Base-by-base conservation (phyloP, 306 rosid species). In the Astragalus glycyphyllos region DNA sequence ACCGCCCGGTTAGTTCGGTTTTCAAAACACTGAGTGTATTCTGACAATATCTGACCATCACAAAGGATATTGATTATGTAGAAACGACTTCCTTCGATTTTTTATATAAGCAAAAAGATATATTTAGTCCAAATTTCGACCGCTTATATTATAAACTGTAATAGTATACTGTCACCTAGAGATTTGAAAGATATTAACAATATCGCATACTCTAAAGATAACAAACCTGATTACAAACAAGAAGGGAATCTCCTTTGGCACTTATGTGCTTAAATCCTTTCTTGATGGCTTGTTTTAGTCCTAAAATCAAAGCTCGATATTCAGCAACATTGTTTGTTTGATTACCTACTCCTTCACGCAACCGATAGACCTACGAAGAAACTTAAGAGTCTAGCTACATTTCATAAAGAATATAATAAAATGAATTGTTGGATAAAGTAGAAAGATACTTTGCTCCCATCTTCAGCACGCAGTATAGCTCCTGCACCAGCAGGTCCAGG, bases 401-500 rank as follows among this genome's bases (percentile, higher is more conserved):
- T 49, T 54, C 6, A 32, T 47, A 54, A 77, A n/a, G 53, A 10
- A 54, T 53, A 16, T 11, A 20, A 20, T 20, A 8, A 23, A 72
- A 42, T 5, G 42, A 76, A 61, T 20, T 10, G 11, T 8, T 14
- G 45, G 12, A 37, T 14, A 14, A 11, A 72, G 32, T 37, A 34
- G 54, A 68, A 69, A 90, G 58, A 68, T 72, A 90, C 98, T 85
- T 45, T 54, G 58, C 77, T 80, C 68, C 45, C 45, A 57, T 92
- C 31, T 26, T 26, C 31, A 26, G 31, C 31, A 26, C 31, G 31
- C 31, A 26, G 31, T 1, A 92, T 80, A 76, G 92, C 96, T 72
- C 96, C 98, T 13, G 98, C 95, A 50, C 98, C 96, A 71, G 96
- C 80, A 16, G 60, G 83, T 70, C 98, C 98, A 76, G 98, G 98